Evolutionary conservation across 2,329 filamentous ascomycete species (phyloP).

Genomic region (Cordyceps militaris): DNA sequence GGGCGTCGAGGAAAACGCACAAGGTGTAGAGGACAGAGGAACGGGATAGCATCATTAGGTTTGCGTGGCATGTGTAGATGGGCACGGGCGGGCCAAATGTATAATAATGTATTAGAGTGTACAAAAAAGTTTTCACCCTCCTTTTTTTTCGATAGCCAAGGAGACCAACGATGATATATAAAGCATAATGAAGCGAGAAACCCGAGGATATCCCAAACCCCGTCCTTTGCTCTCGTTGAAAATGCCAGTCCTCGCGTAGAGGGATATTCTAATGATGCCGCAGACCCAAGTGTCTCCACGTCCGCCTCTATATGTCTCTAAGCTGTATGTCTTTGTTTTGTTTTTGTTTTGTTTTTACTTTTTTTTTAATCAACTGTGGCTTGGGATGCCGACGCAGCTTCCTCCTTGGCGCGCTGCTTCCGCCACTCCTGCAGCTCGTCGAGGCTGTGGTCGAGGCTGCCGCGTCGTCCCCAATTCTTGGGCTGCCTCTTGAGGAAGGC

Average conservation of each 20-base stretch:
- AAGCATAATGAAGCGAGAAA: not conserved
- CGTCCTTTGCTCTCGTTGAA: not conserved
- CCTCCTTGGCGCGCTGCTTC: constrained; percentile 15
- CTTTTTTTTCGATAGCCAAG: not conserved
- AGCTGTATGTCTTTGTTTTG: not conserved
- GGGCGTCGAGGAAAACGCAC: not conserved
- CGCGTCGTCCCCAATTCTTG: constrained; percentile 79
- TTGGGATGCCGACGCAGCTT: not conserved
- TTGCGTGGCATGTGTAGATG: not conserved
- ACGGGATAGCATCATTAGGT: not conserved
- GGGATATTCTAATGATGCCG: constrained; percentile 3
- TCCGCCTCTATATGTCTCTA: not conserved
- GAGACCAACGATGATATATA: not conserved
- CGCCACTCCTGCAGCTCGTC: constrained; percentile 27
- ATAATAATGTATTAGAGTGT: constrained; percentile 12
- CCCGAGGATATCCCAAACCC: not conserved
- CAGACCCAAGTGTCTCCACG: not conserved
- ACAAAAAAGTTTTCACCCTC: not conserved
- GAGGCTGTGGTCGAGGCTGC: constrained; percentile 63
- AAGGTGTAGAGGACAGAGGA: not conserved
- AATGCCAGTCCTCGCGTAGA: not conserved
- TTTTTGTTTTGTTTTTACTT: not conserved
- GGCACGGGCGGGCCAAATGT: not conserved
- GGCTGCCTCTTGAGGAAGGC: constrained; percentile 91
- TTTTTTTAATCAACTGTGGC: not conserved